These are phyloP conservation scores for Coprinopsis sp. DNA, from an alignment of 768 basidiomycete species.

Conservation along the genomic window DNA sequence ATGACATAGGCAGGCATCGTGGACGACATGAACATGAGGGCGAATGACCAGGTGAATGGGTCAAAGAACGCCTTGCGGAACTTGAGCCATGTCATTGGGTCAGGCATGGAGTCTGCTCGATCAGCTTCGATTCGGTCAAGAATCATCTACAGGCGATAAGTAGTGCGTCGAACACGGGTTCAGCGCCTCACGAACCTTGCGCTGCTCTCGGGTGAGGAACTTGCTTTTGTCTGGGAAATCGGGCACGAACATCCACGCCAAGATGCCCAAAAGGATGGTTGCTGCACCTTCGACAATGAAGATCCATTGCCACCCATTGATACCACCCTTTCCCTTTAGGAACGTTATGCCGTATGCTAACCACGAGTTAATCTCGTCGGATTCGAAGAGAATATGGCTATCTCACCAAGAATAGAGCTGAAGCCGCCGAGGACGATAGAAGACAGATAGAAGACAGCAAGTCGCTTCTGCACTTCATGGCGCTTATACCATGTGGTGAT, in stretches of 20 bases:
- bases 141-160: slow-evolving; percentile 23
- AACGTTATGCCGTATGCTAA: slow-evolving; percentile 39
- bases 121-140: slow-evolving; percentile 45
- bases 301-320: slow-evolving; percentile 49
- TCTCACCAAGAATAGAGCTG: slow-evolving; percentile 20
- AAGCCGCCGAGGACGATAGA: not conserved
- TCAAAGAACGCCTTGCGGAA: slow-evolving; percentile 36
- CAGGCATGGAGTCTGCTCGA: slow-evolving; percentile 46
- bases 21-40: slow-evolving; percentile 34
- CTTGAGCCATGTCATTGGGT: slow-evolving; percentile 33
- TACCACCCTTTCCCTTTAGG: slow-evolving; percentile 34
- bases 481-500: slow-evolving; percentile 31
- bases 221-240: slow-evolving; percentile 45
- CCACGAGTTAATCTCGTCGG: slow-evolving; percentile 39
- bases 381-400: slow-evolving; percentile 36
- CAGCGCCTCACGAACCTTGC: not conserved
- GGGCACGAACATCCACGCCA: slow-evolving; percentile 40
- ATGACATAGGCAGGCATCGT: slow-evolving; percentile 36
- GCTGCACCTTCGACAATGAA: slow-evolving; percentile 45
- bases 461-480: slow-evolving; percentile 44
- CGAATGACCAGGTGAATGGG: slow-evolving; percentile 46
- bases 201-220: slow-evolving; percentile 33
- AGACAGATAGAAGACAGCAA: slow-evolving; percentile 4
- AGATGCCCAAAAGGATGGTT: slow-evolving; percentile 35
- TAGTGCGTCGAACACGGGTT: not conserved